Percentiles rank a stretch among this genome's conserved stretches.
Evolutionary conservation across 192 early-diverging fungal species (phyloP).

Genomic region (Phlyctochytrium planicorne): DNA sequence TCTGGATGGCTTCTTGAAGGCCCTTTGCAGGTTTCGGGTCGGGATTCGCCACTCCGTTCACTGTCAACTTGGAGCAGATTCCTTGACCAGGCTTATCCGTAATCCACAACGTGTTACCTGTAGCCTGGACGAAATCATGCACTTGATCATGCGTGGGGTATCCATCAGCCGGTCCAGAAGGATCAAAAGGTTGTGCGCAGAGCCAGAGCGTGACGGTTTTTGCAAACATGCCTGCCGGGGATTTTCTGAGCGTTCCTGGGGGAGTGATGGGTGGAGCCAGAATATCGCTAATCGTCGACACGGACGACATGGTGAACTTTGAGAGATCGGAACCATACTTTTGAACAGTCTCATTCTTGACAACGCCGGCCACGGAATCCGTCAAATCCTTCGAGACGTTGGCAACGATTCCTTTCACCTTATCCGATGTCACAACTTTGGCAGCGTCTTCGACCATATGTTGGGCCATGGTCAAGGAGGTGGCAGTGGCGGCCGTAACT

Average conservation of each 20-base stretch:
- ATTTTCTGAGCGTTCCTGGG: background rate
- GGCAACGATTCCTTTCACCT: constrained; percentile 37
- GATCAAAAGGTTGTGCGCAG: constrained; percentile 28
- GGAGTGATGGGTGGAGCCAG: constrained; percentile 42
- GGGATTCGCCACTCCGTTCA: constrained; percentile 43
- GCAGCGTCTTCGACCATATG: constrained; percentile 45
- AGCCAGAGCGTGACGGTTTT: constrained; percentile 40
- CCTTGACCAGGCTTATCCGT: constrained; percentile 18
- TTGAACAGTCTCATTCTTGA: constrained; percentile 40
- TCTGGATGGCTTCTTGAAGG: constrained; percentile 31
- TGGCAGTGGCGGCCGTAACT: constrained; percentile 31
- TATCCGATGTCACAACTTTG: constrained; percentile 34
- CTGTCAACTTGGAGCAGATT: constrained; percentile 34
- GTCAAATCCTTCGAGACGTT: constrained; percentile 23
- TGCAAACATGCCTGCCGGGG: constrained; percentile 19
- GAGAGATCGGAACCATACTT: constrained; percentile 42
- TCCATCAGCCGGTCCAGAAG: constrained; percentile 3
- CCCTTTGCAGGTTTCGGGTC: constrained; percentile 18
- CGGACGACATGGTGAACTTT: constrained; percentile 27
- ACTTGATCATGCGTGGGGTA: constrained; percentile 18
- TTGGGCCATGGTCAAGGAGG: constrained; percentile 38
- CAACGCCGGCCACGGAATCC: constrained; percentile 7
- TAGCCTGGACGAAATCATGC: constrained; percentile 47
- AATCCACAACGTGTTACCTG: constrained; percentile 43
- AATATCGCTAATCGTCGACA: constrained; percentile 39